Conservation (phyloP, 129 eudicot genomes). For the Rutidosis leptorrhynchoides region DNA sequence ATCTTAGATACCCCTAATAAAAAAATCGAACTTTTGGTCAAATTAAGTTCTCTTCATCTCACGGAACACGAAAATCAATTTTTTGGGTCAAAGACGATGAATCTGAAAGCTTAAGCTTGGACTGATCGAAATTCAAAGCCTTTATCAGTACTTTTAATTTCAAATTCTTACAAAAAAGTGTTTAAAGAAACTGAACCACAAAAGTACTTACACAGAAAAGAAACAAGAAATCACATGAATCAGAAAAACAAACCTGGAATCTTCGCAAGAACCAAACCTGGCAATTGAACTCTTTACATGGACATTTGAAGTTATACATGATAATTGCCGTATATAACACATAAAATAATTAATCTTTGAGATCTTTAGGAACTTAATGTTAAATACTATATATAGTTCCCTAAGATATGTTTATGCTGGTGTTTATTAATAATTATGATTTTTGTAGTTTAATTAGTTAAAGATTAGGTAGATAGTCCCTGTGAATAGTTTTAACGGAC, state of each 20-base stretch:
- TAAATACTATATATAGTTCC: no score
- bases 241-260: slow-evolving; percentile 22
- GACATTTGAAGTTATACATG: no score
- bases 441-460: no score
- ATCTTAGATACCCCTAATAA: not conserved
- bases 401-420: no score
- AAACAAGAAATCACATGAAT: not conserved
- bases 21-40: not conserved
- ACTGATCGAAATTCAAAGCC: not conserved
- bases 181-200: not conserved
- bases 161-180: not conserved
- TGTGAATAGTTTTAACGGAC: no score
- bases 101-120: not conserved
- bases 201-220: not conserved
- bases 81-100: not conserved
- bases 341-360: no score
- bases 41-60: not conserved
- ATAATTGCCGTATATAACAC: no score
- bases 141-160: not conserved
- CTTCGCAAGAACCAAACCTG: slow-evolving; percentile 20
- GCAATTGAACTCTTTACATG: not conserved
- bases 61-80: not conserved
- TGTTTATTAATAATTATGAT: no score
- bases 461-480: no score
- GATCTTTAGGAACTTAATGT: no score